phyloP scores from a whole-genome alignment of 768 basidiomycete genomes.

The Holtermanniella nyarrowii region DNA sequence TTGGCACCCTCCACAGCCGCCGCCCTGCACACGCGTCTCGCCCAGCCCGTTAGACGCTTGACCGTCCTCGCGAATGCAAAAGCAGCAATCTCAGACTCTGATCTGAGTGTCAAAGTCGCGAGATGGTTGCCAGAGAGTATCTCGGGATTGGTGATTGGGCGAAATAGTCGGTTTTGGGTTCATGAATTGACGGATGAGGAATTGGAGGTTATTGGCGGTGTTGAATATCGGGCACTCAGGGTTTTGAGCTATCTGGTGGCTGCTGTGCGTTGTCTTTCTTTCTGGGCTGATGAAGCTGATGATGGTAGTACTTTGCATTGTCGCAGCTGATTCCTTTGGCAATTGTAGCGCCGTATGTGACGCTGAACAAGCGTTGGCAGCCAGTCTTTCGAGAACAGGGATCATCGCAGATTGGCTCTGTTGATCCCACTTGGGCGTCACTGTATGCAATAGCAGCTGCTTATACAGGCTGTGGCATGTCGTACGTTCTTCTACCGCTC shows the following conservation, averaged over 20 bases:
- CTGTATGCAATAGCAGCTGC: slow-evolving; percentile 16
- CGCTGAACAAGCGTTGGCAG: slow-evolving; percentile 16
- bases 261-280: slow-evolving; percentile 13
- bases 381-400: slow-evolving; percentile 9
- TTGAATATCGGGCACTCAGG: slow-evolving; percentile 33
- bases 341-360: slow-evolving; percentile 32
- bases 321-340: slow-evolving; percentile 27
- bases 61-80: neutral
- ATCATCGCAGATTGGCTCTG: slow-evolving; percentile 16
- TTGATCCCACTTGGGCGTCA: slow-evolving; percentile 27
- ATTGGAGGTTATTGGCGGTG: slow-evolving; percentile 31
- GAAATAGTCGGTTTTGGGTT: slow-evolving; percentile 32
- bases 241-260: slow-evolving; percentile 24
- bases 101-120: slow-evolving; percentile 10
- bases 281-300: neutral
- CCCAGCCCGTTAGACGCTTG: neutral
- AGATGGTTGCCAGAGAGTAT: slow-evolving; percentile 31
- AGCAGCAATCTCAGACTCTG: slow-evolving; percentile 1
- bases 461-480: slow-evolving; percentile 27
- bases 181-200: slow-evolving; percentile 35
- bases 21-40: neutral
- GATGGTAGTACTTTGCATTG: slow-evolving; percentile 24
- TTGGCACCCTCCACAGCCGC: neutral
- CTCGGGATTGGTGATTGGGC: slow-evolving; percentile 26
- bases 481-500: slow-evolving; percentile 9